Evolutionary conservation across 352 stramenopile species (phyloP).

Genomic region (Phytopythium sindhum): DNA sequence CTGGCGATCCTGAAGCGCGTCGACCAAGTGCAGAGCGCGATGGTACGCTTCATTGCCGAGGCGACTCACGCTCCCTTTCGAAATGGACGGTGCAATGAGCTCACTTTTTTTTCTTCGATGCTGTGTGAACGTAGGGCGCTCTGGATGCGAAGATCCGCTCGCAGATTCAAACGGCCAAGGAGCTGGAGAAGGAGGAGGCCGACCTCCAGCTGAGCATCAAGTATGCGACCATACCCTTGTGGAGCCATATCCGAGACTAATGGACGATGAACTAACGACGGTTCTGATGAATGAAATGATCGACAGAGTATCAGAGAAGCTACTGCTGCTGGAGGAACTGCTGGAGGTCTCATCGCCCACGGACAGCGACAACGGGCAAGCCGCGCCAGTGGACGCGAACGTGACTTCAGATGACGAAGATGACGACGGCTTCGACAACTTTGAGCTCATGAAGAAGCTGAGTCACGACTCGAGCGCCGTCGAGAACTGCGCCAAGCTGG

Average conservation of each 20-base stretch:
- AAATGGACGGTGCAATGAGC: background rate
- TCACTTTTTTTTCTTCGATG: background rate
- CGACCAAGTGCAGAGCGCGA: slow-evolving; percentile 55
- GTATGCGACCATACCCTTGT: slow-evolving; percentile 4
- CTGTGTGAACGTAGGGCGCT: slow-evolving; percentile 20
- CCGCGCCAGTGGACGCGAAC: background rate
- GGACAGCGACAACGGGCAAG: slow-evolving; percentile 24
- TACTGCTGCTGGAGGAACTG: slow-evolving; percentile 71
- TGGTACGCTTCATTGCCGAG: slow-evolving; percentile 27
- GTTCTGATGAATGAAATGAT: background rate
- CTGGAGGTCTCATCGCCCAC: slow-evolving; percentile 53
- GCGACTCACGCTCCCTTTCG: background rate
- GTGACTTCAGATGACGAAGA: slow-evolving; percentile 24
- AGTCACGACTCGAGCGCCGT: slow-evolving; percentile 29
- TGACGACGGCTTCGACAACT: slow-evolving; percentile 74
- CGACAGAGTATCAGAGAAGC: slow-evolving; percentile 63
- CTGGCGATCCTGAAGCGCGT: slow-evolving; percentile 77
- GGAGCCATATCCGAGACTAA: background rate
- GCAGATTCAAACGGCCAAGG: slow-evolving; percentile 37
- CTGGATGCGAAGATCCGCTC: slow-evolving; percentile 52
- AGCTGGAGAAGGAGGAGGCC: slow-evolving; percentile 42
- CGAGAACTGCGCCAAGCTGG: slow-evolving; percentile 68
- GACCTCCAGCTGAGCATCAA: slow-evolving; percentile 62
- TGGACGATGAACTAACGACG: background rate
- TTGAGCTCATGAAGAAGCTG: slow-evolving; percentile 45